Evolutionary conservation across 2,329 filamentous ascomycete genomes (phyloP), one percentile per base, ranked within the genome.

Genomic region (Coniochaeta sp.): DNA sequence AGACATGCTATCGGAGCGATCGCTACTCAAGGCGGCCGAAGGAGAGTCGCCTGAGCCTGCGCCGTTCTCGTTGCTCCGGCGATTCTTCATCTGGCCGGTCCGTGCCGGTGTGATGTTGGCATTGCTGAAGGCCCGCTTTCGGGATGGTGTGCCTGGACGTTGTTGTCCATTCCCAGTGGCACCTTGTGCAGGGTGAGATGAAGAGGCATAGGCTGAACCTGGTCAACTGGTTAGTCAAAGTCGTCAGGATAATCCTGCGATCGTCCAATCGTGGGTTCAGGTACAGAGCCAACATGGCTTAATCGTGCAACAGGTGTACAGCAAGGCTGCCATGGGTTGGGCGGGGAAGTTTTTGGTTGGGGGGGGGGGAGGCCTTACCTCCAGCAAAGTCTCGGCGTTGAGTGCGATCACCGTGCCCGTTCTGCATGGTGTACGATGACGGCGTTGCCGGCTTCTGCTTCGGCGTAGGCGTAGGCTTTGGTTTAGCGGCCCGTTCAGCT

Each of bases 41-140:
- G 32, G 48, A 38, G 28, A 51, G 28, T n/a, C 55, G 47, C 12
- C 10, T 18, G 33, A 6, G 20, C 28, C 16, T n/a, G 51, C 10
- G 51, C 58, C 7, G n/a, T n/a, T n/a, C 56, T 56, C 10, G 18
- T 55, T 56, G 14, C 65, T 62, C 8, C 69, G 63, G 28, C 64
- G 65, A 20, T 67, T 66, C 56, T 74, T 73, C 52, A 50, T 52
- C 8, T 54, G 26, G 4, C 38, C 40, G 2, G 53, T 49, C 2
- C 51, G 20, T 20, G 42, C 49, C 33, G 42, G 40, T 14, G 52
- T 57, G 22, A 64, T 53, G 40, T 64, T 56, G 18, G 58, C 53
- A 47, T 52, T 58, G 22, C 55, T 57, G 42, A 62, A 60, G 2
- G 60, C 58, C 12, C 65, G 65, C 50, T 67, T 67, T 50, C 59